Base-by-base conservation (phyloP, 2,329 filamentous ascomycete species). In the Teratosphaeria epicoccoides region DNA sequence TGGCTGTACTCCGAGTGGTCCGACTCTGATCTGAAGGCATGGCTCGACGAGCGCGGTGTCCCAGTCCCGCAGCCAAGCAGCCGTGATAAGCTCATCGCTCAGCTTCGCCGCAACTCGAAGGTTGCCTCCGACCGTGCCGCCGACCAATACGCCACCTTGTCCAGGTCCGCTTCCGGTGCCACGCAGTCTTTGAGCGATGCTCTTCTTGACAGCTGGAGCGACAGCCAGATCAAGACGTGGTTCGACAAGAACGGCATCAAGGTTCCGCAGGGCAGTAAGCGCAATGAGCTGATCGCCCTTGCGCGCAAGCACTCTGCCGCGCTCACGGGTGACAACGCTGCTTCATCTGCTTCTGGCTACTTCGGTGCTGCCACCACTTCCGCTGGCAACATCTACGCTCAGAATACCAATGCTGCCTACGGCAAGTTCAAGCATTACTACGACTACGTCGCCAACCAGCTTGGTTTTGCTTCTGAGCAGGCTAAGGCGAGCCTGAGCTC, bases 1-100 rank as follows among this genome's bases (percentile, higher is more conserved):
- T 97, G 93, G 93, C 75, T 97, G 43, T 98, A 96, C 67, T 79
- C 83, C 55, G 77, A 84, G 6, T 98, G 93, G 93, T 84, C 87
- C 49, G 87, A 95, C 58, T 96, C 90, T 58, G 91, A 96, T 47
- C 74, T 95, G 57, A 97, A 97, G 76, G 80, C 87, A 59, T 98
- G 87, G 85, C 84, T 96, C 46, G 93, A 97, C 63, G 84, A 85
- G 59, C 82, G 88, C 60, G 93, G 93, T 49, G 83, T 91, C 70
- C 84, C 88, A 11, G 87, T 81, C 50, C 91, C 93, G 55, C 91
- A 97, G 68, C 86, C 88, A 25, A 81, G 81, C 47, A 83, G 76
- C 55, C 88, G 93, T 55, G 90, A 97, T 71, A 88, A 88, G 70
- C 77, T 97, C 49, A 84, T 98, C 66, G 88, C 93, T 47, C 79